phyloP scores from a whole-genome alignment of 441 rosid genomes.

The Populus hybrid region DNA sequence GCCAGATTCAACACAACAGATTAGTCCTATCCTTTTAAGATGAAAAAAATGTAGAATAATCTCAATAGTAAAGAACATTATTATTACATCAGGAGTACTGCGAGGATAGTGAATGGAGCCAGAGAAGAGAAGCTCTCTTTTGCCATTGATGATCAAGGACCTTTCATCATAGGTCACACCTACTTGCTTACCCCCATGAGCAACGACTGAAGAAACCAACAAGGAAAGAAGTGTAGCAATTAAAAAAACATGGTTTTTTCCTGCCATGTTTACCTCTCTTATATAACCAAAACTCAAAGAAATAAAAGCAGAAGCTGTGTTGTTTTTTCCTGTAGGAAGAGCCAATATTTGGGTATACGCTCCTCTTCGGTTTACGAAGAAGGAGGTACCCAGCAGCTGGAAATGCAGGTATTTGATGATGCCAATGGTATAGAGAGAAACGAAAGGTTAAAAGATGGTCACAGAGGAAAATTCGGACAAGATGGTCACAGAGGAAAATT shows the following conservation, averaged over 20 bases:
- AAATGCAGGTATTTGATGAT: background rate
- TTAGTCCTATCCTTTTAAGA: background rate
- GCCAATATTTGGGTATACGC: background rate
- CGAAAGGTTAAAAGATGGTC: conserved; percentile 23
- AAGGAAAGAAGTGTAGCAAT: conserved; percentile 24
- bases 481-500: conserved; percentile 28
- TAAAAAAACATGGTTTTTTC: conserved; percentile 13
- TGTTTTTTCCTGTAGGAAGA: background rate
- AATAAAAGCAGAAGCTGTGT: background rate
- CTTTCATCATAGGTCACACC: conserved; percentile 65
- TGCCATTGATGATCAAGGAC: conserved; percentile 75
- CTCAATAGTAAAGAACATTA: background rate
- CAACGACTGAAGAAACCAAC: conserved; percentile 25
- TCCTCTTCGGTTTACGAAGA: conserved; percentile 20
- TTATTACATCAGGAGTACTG: conserved; percentile 73
- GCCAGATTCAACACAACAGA: background rate
- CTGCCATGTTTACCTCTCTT: conserved; percentile 10
- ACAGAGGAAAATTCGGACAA: conserved; percentile 29
- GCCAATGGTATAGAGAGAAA: conserved; percentile 22
- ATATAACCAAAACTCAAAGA: background rate
- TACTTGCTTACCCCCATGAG: conserved; percentile 11
- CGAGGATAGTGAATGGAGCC: conserved; percentile 96
- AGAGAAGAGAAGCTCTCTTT: conserved; percentile 72
- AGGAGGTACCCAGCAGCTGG: conserved; percentile 27
- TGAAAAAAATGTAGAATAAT: background rate